phyloP scores from a whole-genome alignment of 2,329 filamentous ascomycete genomes.

The Diaporthe capsici region DNA sequence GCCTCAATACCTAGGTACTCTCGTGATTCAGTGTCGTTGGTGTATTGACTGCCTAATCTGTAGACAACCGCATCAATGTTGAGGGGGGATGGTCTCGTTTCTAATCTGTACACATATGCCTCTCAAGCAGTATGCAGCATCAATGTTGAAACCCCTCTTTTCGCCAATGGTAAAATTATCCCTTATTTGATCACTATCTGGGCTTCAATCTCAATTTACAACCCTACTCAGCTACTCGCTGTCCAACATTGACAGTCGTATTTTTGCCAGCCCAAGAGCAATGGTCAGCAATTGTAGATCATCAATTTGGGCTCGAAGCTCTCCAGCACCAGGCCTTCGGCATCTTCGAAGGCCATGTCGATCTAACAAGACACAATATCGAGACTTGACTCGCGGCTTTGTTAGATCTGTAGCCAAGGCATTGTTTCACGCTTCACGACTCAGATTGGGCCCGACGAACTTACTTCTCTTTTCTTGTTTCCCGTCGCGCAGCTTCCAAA shows the following conservation, averaged over 20 bases:
- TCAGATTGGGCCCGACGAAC: not conserved
- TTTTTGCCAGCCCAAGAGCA: not conserved
- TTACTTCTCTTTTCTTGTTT: not conserved
- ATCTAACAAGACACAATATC: slow-evolving; percentile 6
- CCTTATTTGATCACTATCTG: not conserved
- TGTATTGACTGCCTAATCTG: not conserved
- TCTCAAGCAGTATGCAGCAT: not conserved
- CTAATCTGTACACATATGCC: no score
- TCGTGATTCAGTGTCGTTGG: not conserved
- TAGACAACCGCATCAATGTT: no score
- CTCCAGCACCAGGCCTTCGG: not conserved
- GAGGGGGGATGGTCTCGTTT: no score
- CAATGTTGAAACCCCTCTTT: no score
- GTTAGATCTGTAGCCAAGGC: slow-evolving; percentile 9
- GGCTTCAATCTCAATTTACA: no score
- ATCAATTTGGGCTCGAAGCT: not conserved
- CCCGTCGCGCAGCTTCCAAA: not conserved
- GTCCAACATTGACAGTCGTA: not conserved
- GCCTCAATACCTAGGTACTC: no score
- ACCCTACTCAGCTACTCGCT: not conserved
- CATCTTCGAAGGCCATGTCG: not conserved
- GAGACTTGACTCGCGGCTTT: slow-evolving; percentile 5
- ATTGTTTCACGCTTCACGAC: slow-evolving; percentile 4
- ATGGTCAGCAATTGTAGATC: not conserved
- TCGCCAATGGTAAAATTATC: fast-evolving